Evolutionary conservation across 805 yeast genomes (phyloP), one percentile per base, ranked within the genome.

Genomic region (Kluyveromyces nonfermentans): DNA sequence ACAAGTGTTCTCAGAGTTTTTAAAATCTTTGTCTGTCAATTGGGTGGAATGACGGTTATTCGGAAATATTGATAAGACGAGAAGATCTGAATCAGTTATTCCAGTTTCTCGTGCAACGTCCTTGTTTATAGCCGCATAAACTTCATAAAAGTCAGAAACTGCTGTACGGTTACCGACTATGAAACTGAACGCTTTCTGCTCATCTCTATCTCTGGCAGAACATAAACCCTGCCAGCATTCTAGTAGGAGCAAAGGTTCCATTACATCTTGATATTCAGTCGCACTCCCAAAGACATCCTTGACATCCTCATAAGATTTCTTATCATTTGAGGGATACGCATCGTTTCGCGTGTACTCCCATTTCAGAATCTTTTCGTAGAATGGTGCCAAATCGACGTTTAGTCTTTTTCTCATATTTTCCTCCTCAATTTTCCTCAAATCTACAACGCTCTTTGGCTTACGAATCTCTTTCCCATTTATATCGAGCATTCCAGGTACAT

Each of bases 221-320:
- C 79, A 82, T 21, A 93, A 75, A 0, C 86, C 83, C 56, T 89
- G 95, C 97, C 97, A 94, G 50, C 95, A 85, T 64, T 93, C 99
- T 34, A 90, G 64, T 58, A 89, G 65, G 36, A 93, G 66, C 35
- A 93, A 69, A 0, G 98, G 98, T 51, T 81, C 85, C 61, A 86
- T 82, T 1, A 75, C 71, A 31, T 69, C 67, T 39, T 74, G 75
- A 56, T 94, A 93, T 2, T 83, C 87, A n/a, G 65, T 68, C 4
- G 79, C 78, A 41, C 74, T 66, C 0, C 54, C 45, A 56, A 85
- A 93, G 1, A 63, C 54, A 50, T 78, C 78, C 22, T 75, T 73
- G 5, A 85, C 81, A 0, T 67, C 60, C 1, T 56, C 54, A 53
- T 74, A 76, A 1, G 62, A 55, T 2, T 56, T 54, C 1, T 62